Evolutionary conservation across 1,139 yeast species (phyloP).

Genomic region (Yamadazyma trypodendri): DNA sequence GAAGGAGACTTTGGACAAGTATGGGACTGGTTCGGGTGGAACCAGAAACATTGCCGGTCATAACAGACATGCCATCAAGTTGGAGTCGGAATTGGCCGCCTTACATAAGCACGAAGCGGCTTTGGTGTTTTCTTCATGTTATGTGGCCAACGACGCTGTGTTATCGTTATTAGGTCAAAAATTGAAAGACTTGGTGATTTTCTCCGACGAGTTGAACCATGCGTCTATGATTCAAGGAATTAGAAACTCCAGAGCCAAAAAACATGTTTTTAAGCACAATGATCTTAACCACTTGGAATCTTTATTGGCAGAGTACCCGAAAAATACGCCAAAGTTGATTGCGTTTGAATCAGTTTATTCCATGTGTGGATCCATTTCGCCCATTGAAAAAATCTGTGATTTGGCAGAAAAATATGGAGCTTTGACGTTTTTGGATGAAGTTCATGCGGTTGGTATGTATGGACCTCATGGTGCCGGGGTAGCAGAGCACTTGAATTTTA

Average conservation of each 20-base stretch:
- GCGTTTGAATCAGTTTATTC: constrained; percentile 97
- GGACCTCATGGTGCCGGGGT: constrained; percentile 99
- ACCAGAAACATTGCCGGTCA: constrained; percentile 99
- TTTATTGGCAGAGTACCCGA: constrained; percentile 75
- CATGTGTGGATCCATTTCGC: constrained; percentile 97
- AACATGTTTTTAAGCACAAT: constrained; percentile 90
- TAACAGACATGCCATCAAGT: constrained; percentile 78
- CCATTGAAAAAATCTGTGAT: constrained; percentile 89
- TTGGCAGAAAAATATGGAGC: constrained; percentile 98
- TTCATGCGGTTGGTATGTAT: constrained; percentile 97
- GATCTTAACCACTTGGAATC: constrained; percentile 79
- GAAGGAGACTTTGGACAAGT: constrained; percentile 78
- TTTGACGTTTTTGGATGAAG: constrained; percentile 93
- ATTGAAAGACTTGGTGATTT: constrained; percentile 83
- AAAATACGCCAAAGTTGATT: constrained; percentile 84
- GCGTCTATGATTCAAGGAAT: constrained; percentile 98
- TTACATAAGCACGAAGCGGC: constrained; percentile 96
- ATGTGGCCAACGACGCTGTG: constrained; percentile 97
- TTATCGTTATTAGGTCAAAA: constrained; percentile 88
- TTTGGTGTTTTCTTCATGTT: constrained; percentile 91
- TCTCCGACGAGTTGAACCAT: constrained; percentile 90
- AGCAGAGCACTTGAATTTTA: constrained; percentile 92
- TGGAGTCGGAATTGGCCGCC: constrained; percentile 85
- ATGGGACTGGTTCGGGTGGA: constrained; percentile 99
- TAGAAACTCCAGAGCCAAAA: constrained; percentile 82